These are phyloP conservation scores for Dothistroma pini DNA, from an alignment of 2,329 filamentous ascomycete species.

Conservation along the genomic window DNA sequence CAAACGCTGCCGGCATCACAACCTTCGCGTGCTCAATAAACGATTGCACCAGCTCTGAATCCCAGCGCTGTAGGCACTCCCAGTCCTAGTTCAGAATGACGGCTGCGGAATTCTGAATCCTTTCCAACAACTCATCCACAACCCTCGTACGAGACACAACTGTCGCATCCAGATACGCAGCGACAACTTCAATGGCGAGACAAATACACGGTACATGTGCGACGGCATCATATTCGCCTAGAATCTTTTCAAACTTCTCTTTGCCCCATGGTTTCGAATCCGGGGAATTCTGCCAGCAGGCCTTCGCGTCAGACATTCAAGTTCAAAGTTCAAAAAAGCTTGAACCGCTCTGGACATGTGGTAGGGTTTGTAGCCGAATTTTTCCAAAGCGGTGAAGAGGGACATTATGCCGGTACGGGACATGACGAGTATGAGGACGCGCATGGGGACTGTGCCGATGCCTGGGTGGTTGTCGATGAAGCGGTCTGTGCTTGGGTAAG, in stretches of 20 bases:
- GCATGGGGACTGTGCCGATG: conserved; percentile 20
- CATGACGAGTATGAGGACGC: conserved; percentile 25
- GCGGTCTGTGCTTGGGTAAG: conserved; percentile 16
- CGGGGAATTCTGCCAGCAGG: conserved; percentile 19
- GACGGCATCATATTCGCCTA: conserved; percentile 13
- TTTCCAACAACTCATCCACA: conserved; percentile 26
- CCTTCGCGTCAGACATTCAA: conserved; percentile 22
- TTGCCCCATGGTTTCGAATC: conserved; percentile 5
- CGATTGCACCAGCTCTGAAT: conserved; percentile 8
- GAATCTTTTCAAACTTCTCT: conserved; percentile 4
- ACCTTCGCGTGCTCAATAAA: conserved; percentile 16
- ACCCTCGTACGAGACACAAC: conserved; percentile 27
- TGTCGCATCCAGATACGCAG: conserved; percentile 29
- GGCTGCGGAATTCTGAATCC: conserved; percentile 13
- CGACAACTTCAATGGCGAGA: conserved; percentile 26
- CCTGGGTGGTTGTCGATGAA: conserved; percentile 15
- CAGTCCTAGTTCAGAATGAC: conserved; percentile 12
- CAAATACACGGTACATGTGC: conserved; percentile 22
- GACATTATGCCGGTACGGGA: conserved; percentile 27
- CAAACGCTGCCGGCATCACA: conserved; percentile 11
- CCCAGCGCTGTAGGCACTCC: conserved; percentile 15
- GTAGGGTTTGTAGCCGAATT: conserved; percentile 22
- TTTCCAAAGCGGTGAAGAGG: conserved; percentile 17
- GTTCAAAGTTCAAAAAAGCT: no score
- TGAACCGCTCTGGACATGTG: conserved; percentile 26